Percentiles rank a stretch among this genome's conserved stretches.
phyloP scores from a whole-genome alignment of 2,329 filamentous ascomycete species.

The Stagonosporopsis tanaceti region DNA sequence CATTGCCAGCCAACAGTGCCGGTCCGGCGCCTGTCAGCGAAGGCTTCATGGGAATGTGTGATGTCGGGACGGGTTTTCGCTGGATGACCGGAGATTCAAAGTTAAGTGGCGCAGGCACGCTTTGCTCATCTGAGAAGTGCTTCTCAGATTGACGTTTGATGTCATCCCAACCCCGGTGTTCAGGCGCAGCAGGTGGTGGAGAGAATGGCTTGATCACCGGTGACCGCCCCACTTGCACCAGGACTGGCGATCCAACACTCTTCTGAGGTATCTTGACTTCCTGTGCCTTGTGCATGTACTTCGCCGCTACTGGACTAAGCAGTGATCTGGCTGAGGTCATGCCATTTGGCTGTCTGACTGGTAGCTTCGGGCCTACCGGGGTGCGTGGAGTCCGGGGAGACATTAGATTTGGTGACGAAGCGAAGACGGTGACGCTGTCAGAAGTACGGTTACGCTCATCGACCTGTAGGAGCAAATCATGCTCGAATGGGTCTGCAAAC shows the following conservation, averaged over 20 bases:
- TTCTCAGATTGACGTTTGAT: conserved; percentile 32
- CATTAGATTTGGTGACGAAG: conserved; percentile 29
- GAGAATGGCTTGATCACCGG: conserved; percentile 17
- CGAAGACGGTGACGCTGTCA: conserved; percentile 38
- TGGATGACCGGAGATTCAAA: conserved; percentile 17
- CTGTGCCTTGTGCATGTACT: conserved; percentile 16
- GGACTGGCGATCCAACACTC: conserved; percentile 13
- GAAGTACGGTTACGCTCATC: conserved; percentile 39
- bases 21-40: conserved; percentile 30
- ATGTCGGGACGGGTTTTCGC: conserved; percentile 22
- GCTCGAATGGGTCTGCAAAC: conserved; percentile 38
- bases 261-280: conserved; percentile 18
- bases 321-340: conserved; percentile 14
- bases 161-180: conserved; percentile 41
- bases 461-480: conserved; percentile 41
- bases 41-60: conserved; percentile 25
- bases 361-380: conserved; percentile 17
- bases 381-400: conserved; percentile 32
- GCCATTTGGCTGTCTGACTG: conserved; percentile 12
- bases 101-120: conserved; percentile 19
- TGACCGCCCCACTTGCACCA: conserved; percentile 16
- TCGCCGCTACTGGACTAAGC: conserved; percentile 14
- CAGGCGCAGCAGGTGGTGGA: conserved; percentile 16
- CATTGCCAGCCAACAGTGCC: conserved; percentile 23
- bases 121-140: conserved; percentile 9